Percentiles rank a stretch among this genome's conserved stretches.
These are phyloP conservation scores for Elongisporangium undulatum DNA, from an alignment of 352 stramenopile species.

Conservation along the genomic window DNA sequence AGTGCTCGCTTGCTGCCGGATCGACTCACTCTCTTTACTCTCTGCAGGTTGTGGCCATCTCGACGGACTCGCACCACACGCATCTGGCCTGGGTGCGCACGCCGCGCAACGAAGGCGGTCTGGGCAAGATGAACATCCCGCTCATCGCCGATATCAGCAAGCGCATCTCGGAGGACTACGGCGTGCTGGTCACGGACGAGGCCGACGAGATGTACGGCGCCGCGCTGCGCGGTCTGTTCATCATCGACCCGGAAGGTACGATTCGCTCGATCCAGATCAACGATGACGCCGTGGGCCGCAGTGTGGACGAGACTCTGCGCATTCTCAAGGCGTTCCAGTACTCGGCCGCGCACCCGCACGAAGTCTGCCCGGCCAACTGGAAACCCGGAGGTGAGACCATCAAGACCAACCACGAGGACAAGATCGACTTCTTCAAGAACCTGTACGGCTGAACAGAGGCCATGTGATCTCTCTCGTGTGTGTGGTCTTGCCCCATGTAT, in stretches of 20 bases:
- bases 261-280: slow-evolving; percentile 86
- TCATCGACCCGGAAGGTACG: slow-evolving; percentile 81
- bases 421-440: slow-evolving; percentile 84
- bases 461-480: not conserved
- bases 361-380: slow-evolving; percentile 87
- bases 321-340: slow-evolving; percentile 88
- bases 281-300: slow-evolving; percentile 77
- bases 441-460: slow-evolving; percentile 37
- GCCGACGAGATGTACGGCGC: slow-evolving; percentile 76
- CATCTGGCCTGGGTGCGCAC: slow-evolving; percentile 84
- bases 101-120: slow-evolving; percentile 62
- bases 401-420: slow-evolving; percentile 79
- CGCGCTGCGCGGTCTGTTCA: slow-evolving; percentile 73
- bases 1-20: not conserved
- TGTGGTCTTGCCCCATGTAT: not conserved
- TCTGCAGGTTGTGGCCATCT: slow-evolving; percentile 69
- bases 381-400: slow-evolving; percentile 80
- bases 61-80: slow-evolving; percentile 81
- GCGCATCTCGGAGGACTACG: slow-evolving; percentile 81
- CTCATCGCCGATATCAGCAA: slow-evolving; percentile 81
- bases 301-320: slow-evolving; percentile 76
- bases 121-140: slow-evolving; percentile 84
- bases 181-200: slow-evolving; percentile 79
- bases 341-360: slow-evolving; percentile 57
- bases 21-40: slow-evolving; percentile 4